These are phyloP conservation scores for Penicillium crystallinum DNA, from an alignment of 495 filamentous ascomycete species.

Conservation along the genomic window DNA sequence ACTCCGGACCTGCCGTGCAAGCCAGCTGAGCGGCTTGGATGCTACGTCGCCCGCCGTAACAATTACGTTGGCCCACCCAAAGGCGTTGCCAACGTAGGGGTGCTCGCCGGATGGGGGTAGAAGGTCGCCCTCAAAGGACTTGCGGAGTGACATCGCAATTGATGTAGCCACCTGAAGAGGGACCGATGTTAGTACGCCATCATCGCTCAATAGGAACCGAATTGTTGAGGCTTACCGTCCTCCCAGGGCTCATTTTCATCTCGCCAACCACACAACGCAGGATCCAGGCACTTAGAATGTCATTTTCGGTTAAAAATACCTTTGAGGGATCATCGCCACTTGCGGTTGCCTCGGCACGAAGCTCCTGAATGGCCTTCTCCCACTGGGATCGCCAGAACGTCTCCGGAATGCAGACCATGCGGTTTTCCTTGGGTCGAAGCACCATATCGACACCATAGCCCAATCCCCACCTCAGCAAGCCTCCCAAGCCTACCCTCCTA, in stretches of 20 bases:
- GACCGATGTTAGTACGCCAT: neutral
- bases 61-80: conserved; percentile 29
- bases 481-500: conserved; percentile 9
- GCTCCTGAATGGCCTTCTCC: conserved; percentile 17
- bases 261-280: conserved; percentile 17
- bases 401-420: conserved; percentile 22
- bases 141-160: conserved; percentile 23
- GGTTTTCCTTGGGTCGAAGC: conserved; percentile 21
- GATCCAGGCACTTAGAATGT: conserved; percentile 21
- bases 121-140: conserved; percentile 24
- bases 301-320: conserved; percentile 23
- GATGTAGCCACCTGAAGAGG: conserved; percentile 8
- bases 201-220: neutral
- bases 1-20: conserved; percentile 31
- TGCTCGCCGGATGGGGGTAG: conserved; percentile 21
- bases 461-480: conserved; percentile 20
- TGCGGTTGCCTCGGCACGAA: conserved; percentile 10
- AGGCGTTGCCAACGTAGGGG: conserved; percentile 22
- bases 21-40: conserved; percentile 35
- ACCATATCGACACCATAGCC: conserved; percentile 22
- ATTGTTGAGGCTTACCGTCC: conserved; percentile 12
- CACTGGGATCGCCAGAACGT: conserved; percentile 17
- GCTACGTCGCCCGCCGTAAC: conserved; percentile 28
- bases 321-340: conserved; percentile 14
- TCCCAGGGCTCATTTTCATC: conserved; percentile 10